A percentile compares a stretch with the other conserved stretches of the same genome.
Conservation (phyloP, 2,329 filamentous ascomycete species). For the Curvularia eragrostidis region DNA sequence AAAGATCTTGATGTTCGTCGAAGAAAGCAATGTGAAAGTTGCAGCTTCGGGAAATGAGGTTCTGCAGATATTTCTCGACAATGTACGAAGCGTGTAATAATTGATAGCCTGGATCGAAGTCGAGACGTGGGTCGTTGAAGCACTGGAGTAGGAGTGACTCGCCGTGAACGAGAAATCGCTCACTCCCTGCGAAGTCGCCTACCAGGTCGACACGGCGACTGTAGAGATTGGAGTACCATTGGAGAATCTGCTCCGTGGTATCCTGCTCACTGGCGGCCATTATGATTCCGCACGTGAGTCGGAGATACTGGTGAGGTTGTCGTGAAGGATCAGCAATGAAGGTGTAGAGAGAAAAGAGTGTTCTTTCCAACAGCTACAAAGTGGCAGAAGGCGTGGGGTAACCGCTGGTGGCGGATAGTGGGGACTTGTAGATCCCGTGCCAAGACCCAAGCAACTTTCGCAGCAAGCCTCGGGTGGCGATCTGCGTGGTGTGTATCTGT, state of each 20-base stretch:
- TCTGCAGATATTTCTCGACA: conserved; percentile 69
- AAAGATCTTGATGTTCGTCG: conserved; percentile 61
- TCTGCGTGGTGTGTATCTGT: background rate
- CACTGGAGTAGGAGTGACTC: conserved; percentile 73
- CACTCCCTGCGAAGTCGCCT: conserved; percentile 76
- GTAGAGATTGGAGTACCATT: conserved; percentile 47
- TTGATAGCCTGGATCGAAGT: conserved; percentile 71
- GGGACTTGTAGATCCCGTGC: conserved; percentile 21
- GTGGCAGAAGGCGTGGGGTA: conserved; percentile 18
- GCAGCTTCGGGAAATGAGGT: conserved; percentile 68
- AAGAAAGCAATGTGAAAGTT: conserved; percentile 77
- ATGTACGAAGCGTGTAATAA: conserved; percentile 73
- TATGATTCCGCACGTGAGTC: conserved; percentile 11
- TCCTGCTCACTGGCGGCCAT: conserved; percentile 32
- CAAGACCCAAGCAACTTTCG: conserved; percentile 21
- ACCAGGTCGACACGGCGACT: conserved; percentile 60
- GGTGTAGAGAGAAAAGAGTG: conserved; percentile 18
- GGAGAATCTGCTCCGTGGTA: conserved; percentile 33
- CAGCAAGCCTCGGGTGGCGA: conserved; percentile 5
- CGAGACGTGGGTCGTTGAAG: conserved; percentile 67
- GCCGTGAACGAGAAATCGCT: conserved; percentile 75
- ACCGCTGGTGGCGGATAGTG: conserved; percentile 26
- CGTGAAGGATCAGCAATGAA: conserved; percentile 15
- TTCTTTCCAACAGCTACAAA: conserved; percentile 15
- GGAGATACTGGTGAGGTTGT: conserved; percentile 3